Base-by-base conservation (phyloP, 2,329 filamentous ascomycete species). In the Colletotrichum kahawae region DNA sequence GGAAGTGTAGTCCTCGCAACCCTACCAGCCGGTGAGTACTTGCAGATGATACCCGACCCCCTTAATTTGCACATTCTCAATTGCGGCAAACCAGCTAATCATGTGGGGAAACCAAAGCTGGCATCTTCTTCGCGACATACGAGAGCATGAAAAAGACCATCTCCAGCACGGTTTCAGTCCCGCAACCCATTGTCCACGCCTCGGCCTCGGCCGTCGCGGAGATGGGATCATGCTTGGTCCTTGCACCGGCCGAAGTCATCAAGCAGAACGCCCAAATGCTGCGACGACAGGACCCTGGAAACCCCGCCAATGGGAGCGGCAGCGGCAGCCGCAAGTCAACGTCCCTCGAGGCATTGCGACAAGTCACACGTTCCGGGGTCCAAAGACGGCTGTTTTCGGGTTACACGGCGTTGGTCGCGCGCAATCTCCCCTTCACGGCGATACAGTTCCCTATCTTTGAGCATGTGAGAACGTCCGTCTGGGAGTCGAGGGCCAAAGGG, bases 181-280 rank as follows among this genome's bases (percentile, higher is more conserved):
- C 95, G 1, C 87, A 91, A 66, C 92, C 95, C 0, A 78, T 95
- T 12, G 90, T 95, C 70, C 93, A 98, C 82, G 90, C 94, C 7
- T 84, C 90, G 4, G 93, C 95, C 14, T 97, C 95, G 2, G 93
- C 92, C 3, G 85, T 92, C 18, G 96, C 93, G 2, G 96, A 98
- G 84, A 90, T 95, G 78, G 94, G 95, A 4, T 96, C 95, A 7
- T 98, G 96, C 81, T 88, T 95, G 24, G 94, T 98, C 76, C 90
- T 98, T 43, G 96, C 95, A 0, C 96, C 95, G 0, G 95, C 95
- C 16, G 95, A 98, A 82, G 95, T 98, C 9, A 91, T 98, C 77
- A 98, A 98, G 85, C 95, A 98, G 82, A 98, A 98, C 83, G 95
- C 96, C 0, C 95, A 98, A 83, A 95, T 98, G 90, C 87, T 97